phyloP scores from a whole-genome alignment of 1,284 basidiomycete genomes.

The Chalciporus sp. region DNA sequence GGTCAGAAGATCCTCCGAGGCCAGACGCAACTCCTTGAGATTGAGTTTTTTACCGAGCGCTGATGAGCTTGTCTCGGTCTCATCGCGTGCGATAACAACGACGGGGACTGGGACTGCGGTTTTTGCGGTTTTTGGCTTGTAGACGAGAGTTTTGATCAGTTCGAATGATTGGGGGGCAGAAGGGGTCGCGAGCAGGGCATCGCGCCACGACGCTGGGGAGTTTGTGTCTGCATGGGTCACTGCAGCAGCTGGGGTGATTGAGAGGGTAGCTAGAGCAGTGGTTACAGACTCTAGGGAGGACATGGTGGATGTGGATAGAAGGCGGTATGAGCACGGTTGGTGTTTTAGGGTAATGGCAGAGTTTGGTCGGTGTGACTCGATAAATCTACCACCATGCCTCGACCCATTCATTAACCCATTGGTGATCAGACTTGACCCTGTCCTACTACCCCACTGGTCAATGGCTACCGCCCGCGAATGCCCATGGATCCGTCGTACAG shows the following conservation, averaged over 20 bases:
- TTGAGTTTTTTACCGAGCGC: constrained; percentile 82
- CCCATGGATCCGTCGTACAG: constrained; percentile 28
- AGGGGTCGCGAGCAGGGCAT: constrained; percentile 52
- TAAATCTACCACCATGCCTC: constrained; percentile 11
- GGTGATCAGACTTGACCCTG: constrained; percentile 26
- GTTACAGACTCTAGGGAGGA: constrained; percentile 18
- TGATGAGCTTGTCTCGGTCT: constrained; percentile 77
- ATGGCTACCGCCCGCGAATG: constrained; percentile 16
- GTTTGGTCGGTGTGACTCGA: constrained; percentile 28
- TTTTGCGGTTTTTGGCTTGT: constrained; percentile 93
- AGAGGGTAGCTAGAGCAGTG: constrained; percentile 48
- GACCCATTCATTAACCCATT: no score
- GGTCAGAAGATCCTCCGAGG: constrained; percentile 84
- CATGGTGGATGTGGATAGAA: constrained; percentile 21
- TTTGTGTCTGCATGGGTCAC: constrained; percentile 57
- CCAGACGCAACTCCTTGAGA: constrained; percentile 88
- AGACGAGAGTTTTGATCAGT: constrained; percentile 82
- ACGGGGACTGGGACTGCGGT: constrained; percentile 83
- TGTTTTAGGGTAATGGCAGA: constrained; percentile 24
- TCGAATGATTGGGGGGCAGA: constrained; percentile 62
- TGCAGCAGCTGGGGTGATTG: constrained; percentile 53
- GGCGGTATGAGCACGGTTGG: constrained; percentile 7
- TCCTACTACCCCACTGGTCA: constrained; percentile 10
- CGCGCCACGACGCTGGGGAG: constrained; percentile 71
- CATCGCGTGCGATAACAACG: constrained; percentile 84